These are phyloP conservation scores for Amphirosellinia nigrospora DNA, from an alignment of 495 filamentous ascomycete genomes.

Conservation along the genomic window DNA sequence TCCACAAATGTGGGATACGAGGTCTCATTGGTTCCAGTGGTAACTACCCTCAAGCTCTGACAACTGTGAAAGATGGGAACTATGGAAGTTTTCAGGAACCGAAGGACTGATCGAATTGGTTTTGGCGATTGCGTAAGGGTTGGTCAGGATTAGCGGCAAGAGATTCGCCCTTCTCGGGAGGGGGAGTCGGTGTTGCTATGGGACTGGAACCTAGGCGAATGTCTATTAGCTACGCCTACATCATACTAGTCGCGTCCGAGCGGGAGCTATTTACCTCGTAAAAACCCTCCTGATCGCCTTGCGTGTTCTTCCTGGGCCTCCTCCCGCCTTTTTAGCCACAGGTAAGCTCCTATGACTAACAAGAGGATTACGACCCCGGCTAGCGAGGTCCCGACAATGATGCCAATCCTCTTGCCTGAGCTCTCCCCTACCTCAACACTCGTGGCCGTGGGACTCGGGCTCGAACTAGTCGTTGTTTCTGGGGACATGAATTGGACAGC, in stretches of 20 bases:
- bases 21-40: background rate
- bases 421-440: background rate
- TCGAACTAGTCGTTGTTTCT: background rate
- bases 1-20: background rate
- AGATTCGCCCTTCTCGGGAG: background rate
- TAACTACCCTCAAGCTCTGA: constrained; percentile 18
- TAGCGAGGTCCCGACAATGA: constrained; percentile 25
- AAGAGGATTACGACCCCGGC: constrained; percentile 26
- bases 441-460: background rate
- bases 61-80: background rate
- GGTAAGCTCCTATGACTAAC: constrained; percentile 9
- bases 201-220: background rate
- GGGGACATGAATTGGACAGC: constrained; percentile 23
- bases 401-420: constrained; percentile 12
- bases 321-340: constrained; percentile 18
- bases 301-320: background rate
- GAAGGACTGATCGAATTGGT: background rate
- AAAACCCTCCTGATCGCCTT: background rate
- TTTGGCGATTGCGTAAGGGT: background rate
- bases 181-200: background rate
- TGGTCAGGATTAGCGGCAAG: background rate
- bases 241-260: background rate
- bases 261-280: background rate
- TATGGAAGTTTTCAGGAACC: background rate
- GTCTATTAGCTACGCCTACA: background rate